Evolutionary conservation across 2,329 filamentous ascomycete genomes (phyloP).

Genomic region (Endothia cerciana): DNA sequence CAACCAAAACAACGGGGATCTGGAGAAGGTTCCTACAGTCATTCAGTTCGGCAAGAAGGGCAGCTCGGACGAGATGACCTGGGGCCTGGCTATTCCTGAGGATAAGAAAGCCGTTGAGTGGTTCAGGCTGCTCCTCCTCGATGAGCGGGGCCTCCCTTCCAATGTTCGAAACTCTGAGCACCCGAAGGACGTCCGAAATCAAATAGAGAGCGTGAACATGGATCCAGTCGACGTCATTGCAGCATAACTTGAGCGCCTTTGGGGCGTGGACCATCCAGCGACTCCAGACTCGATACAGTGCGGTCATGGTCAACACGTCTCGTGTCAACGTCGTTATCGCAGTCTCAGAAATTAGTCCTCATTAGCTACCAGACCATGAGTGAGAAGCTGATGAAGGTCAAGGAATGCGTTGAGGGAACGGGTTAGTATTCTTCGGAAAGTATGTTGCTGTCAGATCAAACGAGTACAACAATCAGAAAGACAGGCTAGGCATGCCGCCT

Average conservation of each 20-base stretch:
- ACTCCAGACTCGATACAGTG: slow-evolving; percentile 29
- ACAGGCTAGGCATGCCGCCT: no score
- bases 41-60: slow-evolving; percentile 36
- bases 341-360: no score
- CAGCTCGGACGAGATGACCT: slow-evolving; percentile 33
- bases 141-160: slow-evolving; percentile 36
- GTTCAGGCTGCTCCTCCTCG: slow-evolving; percentile 48
- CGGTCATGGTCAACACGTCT: slow-evolving; percentile 31
- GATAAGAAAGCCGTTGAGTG: slow-evolving; percentile 37
- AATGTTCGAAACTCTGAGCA: slow-evolving; percentile 33
- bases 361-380: slow-evolving; percentile 42
- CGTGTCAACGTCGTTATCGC: slow-evolving; percentile 46
- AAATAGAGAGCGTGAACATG: background rate
- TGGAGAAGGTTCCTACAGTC: slow-evolving; percentile 38
- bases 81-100: background rate
- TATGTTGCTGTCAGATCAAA: no score
- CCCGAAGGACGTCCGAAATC: slow-evolving; percentile 21
- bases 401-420: slow-evolving; percentile 43
- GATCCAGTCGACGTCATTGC: slow-evolving; percentile 37
- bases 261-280: slow-evolving; percentile 30
- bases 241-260: slow-evolving; percentile 41
- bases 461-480: no score
- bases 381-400: slow-evolving; percentile 35
- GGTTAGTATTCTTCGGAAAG: slow-evolving; percentile 36
- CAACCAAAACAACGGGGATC: slow-evolving; percentile 33